These are phyloP conservation scores for Apiotrichum montevideense DNA, from an alignment of 1,284 basidiomycete genomes.

Conservation along the genomic window DNA sequence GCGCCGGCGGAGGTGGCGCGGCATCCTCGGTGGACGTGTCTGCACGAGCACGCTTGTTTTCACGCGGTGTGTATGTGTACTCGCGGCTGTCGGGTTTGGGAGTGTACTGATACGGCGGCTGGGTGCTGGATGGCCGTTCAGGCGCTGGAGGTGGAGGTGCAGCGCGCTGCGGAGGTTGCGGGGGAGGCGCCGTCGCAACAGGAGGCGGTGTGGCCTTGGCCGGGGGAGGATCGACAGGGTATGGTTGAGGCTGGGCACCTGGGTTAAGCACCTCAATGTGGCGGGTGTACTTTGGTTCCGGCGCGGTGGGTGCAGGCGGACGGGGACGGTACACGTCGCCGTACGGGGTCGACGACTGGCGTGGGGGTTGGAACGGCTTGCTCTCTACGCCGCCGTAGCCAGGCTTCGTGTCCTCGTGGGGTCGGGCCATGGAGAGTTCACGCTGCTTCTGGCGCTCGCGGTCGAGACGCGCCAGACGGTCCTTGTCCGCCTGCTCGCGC, in stretches of 20 bases:
- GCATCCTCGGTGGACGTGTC: constrained; percentile 40
- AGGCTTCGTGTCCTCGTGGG: constrained; percentile 2
- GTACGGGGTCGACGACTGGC: constrained; percentile 14
- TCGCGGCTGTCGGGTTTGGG: constrained; percentile 17
- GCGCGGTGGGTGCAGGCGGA: not conserved
- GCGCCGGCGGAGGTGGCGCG: constrained; percentile 1
- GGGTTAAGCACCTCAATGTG: constrained; percentile 38
- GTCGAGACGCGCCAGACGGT: constrained; percentile 4
- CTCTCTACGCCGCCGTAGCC: constrained; percentile 6
- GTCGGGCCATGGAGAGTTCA: constrained; percentile 4
- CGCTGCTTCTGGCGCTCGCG: constrained; percentile 9
- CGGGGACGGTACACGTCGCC: constrained; percentile 15
- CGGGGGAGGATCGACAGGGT: constrained; percentile 2
- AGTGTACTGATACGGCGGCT: constrained; percentile 28
- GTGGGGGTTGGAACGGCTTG: constrained; percentile 21
- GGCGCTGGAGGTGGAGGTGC: constrained; percentile 21
- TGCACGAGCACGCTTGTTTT: constrained; percentile 35
- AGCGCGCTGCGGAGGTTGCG: constrained; percentile 16
- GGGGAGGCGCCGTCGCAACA: constrained; percentile 4
- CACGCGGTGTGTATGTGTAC: constrained; percentile 32
- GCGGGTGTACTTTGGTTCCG: constrained; percentile 21
- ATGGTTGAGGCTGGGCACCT: constrained; percentile 9
- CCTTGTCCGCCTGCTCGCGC: constrained; percentile 3
- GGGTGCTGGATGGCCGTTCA: constrained; percentile 18
- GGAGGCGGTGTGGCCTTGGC: constrained; percentile 1